Evolutionary conservation across 176 grass and related monocot genomes (phyloP), one percentile per base, ranked within the genome.

Genomic region (Avena eriantha): DNA sequence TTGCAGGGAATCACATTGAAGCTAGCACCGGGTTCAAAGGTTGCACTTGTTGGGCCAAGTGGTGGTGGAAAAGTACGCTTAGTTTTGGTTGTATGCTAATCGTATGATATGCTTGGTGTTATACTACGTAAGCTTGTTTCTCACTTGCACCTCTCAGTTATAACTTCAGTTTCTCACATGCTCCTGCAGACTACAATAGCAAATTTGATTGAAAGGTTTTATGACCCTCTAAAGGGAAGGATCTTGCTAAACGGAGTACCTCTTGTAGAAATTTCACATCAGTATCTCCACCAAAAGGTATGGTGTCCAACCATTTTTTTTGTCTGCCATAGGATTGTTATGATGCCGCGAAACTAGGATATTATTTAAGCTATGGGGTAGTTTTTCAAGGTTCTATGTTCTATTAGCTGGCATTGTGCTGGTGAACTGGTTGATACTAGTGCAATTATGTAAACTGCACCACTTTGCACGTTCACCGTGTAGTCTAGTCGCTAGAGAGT

Each of bases 141-240:
- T 50, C 47, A 77, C 9, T n/a, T 88, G 82, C 1, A 9, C 5
- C 23, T 71, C 54, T 56, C 31, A 45, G 8, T 77, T 81, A 11
- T 69, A 81, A 73, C 77, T 33, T 61, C 18, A n/a, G 18, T 4
- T 83, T 78, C 82, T 80, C 83, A 21, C 69, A 76, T 88, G 41
- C 61, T 86, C 17, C 8, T 95, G 79, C 92, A 98, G 97, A 98
- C 94, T 8, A 98, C 97, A 5, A 96, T 98, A 93, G 97, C 97
- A 81, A 98, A 98, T 95, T 88, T 98, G 86, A 98, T 98, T 70
- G 93, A 96, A 87, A 81, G 97, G 53, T 98, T 98, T 84, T 98
- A 98, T 90, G 97, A 98, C 82, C 97, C 97, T 84, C 88, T 96
- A 12, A 96, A 94, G 54, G 97, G 97, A 68, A 96, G 53, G 80